A percentile compares a stretch with the other conserved stretches of the same genome.
Conservation (phyloP, 2,329 filamentous ascomycete genomes). For the Botrytis pseudocinerea region DNA sequence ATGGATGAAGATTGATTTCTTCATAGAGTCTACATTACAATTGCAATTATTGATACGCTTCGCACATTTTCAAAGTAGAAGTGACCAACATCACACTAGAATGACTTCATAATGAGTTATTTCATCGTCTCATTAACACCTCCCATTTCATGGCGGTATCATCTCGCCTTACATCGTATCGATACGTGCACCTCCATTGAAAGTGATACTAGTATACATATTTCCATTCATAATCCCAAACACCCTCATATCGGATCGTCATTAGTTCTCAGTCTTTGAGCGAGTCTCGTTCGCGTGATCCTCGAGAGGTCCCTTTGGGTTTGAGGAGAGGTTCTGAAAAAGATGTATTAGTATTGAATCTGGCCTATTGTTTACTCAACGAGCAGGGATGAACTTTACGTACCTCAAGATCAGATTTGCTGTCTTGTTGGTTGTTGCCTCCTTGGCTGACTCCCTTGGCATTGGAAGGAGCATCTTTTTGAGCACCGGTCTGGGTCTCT, state of each 20-base stretch:
- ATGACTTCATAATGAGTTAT: not conserved
- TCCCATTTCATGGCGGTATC: slow-evolving; percentile 1
- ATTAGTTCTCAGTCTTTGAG: slow-evolving; percentile 29
- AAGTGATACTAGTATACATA: not conserved
- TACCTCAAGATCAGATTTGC: slow-evolving; percentile 53
- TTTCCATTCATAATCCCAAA: not conserved
- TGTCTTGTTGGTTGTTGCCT: slow-evolving; percentile 52
- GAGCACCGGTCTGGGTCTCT: slow-evolving; percentile 63
- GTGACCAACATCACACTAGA: no score
- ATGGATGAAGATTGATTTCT: no score
- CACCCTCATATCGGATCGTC: not conserved
- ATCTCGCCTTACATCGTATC: not conserved
- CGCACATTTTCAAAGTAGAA: not conserved
- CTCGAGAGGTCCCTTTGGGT: slow-evolving; percentile 66
- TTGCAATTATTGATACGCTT: not conserved
- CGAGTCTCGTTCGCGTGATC: slow-evolving; percentile 58
- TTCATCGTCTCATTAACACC: not conserved
- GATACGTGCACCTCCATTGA: not conserved
- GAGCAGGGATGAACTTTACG: slow-evolving; percentile 23
- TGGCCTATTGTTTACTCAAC: not conserved
- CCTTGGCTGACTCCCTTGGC: slow-evolving; percentile 59
- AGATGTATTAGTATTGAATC: not conserved
- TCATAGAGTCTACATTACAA: no score
- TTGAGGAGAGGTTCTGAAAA: slow-evolving; percentile 56
- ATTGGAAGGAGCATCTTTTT: slow-evolving; percentile 59